Evolutionary conservation across 176 grass and related monocot genomes (phyloP).

Genomic region (Rhynchospora pubera): DNA sequence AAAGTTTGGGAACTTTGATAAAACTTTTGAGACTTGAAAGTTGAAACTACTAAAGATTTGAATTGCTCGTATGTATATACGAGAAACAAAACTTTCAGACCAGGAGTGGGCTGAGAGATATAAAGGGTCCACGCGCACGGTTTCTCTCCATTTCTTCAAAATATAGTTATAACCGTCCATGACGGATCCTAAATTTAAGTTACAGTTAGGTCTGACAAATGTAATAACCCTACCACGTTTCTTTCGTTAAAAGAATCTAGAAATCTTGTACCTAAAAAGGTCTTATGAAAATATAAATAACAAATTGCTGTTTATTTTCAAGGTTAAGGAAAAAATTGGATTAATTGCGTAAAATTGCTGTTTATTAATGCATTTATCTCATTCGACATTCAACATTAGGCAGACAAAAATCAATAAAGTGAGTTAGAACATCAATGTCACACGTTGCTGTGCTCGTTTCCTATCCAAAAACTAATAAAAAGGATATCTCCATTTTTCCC

Average conservation of each 20-base stretch:
- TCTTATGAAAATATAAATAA: background rate
- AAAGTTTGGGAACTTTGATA: conserved; percentile 14
- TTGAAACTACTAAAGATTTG: conserved; percentile 4
- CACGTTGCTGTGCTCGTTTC: no score
- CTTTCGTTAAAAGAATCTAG: background rate
- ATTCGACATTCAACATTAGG: no score
- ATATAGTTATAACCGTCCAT: background rate
- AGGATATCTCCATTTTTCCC: background rate
- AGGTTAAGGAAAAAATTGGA: no score
- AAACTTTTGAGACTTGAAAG: background rate
- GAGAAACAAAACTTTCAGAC: background rate
- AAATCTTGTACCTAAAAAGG: background rate
- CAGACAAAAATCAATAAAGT: no score
- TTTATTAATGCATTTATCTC: no score
- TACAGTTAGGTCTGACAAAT: background rate
- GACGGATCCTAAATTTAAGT: background rate
- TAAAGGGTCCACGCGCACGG: background rate
- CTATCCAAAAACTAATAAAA: background rate
- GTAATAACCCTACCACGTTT: background rate
- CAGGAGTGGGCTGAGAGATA: background rate
- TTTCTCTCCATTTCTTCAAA: background rate
- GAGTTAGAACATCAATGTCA: no score
- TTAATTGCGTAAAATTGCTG: no score
- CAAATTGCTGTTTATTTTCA: no score
- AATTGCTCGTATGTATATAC: conserved; percentile 9